phyloP scores from a whole-genome alignment of 345 rosid species.

The Citrus australasica region DNA sequence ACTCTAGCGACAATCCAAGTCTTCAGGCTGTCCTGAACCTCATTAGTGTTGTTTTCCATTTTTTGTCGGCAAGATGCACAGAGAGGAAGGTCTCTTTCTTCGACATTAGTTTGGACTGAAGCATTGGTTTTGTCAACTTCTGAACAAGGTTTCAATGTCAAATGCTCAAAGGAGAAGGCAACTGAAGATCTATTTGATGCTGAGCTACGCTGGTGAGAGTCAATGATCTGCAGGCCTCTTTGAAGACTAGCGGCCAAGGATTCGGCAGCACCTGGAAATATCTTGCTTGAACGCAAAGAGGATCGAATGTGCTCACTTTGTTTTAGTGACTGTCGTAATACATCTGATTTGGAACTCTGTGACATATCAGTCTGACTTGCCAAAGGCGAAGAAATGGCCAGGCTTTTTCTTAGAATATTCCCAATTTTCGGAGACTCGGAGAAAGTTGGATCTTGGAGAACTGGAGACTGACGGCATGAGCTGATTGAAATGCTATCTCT shows the following conservation, averaged over 20 bases:
- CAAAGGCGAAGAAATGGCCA: conserved; percentile 42
- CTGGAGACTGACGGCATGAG: conserved; percentile 46
- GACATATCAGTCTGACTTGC: conserved; percentile 46
- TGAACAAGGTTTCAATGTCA: conserved; percentile 56
- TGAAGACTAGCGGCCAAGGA: conserved; percentile 92
- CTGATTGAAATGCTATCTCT: conserved; percentile 57
- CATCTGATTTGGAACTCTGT: conserved; percentile 37
- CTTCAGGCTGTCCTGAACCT: conserved; percentile 55
- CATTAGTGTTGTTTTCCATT: conserved; percentile 30
- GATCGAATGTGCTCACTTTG: conserved; percentile 59
- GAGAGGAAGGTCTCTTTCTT: conserved; percentile 25
- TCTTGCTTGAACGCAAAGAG: conserved; percentile 73
- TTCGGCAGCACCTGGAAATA: conserved; percentile 65
- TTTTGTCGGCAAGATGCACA: conserved; percentile 70
- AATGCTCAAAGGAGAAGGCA: conserved; percentile 75
- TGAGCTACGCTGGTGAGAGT: conserved; percentile 53
- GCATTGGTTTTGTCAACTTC: conserved; percentile 47
- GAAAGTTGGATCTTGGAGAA: conserved; percentile 70
- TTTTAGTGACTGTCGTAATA: conserved; percentile 29
- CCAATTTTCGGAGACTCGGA: conserved; percentile 91
- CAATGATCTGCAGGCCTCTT: conserved; percentile 87
- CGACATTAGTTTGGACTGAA: conserved; percentile 33
- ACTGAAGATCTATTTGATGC: conserved; percentile 58
- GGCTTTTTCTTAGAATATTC: conserved; percentile 61
- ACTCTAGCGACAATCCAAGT: conserved; percentile 33